Base-by-base conservation (phyloP, 1,139 yeast species). In the Pichia norvegensis region DNA sequence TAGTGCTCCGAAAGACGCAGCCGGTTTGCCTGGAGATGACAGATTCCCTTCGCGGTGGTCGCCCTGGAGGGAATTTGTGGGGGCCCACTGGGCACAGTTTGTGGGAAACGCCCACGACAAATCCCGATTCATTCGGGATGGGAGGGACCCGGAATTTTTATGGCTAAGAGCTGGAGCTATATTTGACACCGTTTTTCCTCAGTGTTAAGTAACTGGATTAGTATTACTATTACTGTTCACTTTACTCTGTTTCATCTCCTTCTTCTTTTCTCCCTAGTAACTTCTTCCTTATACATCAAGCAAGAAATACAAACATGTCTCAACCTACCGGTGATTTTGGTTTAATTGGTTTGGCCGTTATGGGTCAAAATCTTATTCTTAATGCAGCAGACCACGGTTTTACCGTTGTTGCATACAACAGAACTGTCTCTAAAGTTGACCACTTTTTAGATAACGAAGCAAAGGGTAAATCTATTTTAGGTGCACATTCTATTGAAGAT, bases 261-360 rank as follows among this genome's bases (percentile, higher is more conserved):
- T 27, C 14, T 27, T 27, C 29, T 14, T 27, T 27, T 11, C 5
- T 27, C 14, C 13, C 29, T 27, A n/a, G 11, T 27, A 10, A 11
- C 6, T 27, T 27, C 10, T 27, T 10, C 14, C 13, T 9, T 23
- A 13, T 16, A 11, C 29, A 31, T 8, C 35, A 16, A 31, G 19
- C 17, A 35, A 21, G n/a, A 55, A 51, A 19, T 53, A 58, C 35
- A 51, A 55, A 33, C 47, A 45, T 2, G 48, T 46, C 6, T 52
- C 29, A 7, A 46, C 47, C 11, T 47, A 79, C 87, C 68, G 95
- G 92, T 78, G 98, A 92, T 82, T 81, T 92, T 72, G 98, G 97
- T 72, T 86, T 92, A 71, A 90, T 92, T 66, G 98, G 98, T 68
- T 80, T 92, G 80, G 98, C 98, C 84, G 98, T 92, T 61, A 92